These are phyloP conservation scores for Sclerotinia sclerotiorum DNA, from an alignment of 2,329 filamentous ascomycete genomes.

Conservation along the genomic window DNA sequence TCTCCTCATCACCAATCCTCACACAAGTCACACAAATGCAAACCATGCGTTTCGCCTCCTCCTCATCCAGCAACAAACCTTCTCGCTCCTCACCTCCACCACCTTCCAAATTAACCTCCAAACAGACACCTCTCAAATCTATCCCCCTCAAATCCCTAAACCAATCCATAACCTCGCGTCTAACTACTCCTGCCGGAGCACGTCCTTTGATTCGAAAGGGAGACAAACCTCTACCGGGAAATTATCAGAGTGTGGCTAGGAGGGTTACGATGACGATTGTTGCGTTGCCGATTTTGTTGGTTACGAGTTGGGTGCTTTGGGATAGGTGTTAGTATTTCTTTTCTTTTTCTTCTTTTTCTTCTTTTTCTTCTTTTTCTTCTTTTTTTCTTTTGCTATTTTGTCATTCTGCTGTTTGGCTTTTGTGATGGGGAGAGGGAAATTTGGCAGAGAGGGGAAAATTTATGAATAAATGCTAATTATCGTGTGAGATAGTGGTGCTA, in stretches of 20 bases:
- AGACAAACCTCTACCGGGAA: slow-evolving; percentile 30
- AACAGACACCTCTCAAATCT: slow-evolving; percentile 19
- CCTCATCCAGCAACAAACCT: background rate
- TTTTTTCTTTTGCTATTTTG: background rate
- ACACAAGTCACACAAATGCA: background rate
- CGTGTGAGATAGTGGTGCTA: slow-evolving; percentile 13
- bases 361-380: background rate
- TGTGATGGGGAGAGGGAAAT: background rate
- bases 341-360: background rate
- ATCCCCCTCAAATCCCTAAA: slow-evolving; percentile 37
- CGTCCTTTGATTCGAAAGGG: slow-evolving; percentile 25
- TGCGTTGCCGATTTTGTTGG: slow-evolving; percentile 39
- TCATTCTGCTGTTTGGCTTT: background rate
- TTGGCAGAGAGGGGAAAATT: background rate
- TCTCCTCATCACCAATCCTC: background rate
- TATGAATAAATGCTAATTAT: slow-evolving; percentile 9
- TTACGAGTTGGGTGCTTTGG: slow-evolving; percentile 41
- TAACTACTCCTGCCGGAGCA: slow-evolving; percentile 36
- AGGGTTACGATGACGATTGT: slow-evolving; percentile 39
- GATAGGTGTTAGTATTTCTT: slow-evolving; percentile 35
- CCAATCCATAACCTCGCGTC: slow-evolving; percentile 36
- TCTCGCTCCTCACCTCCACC: background rate
- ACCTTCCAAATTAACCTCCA: background rate
- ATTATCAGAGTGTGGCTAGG: slow-evolving; percentile 37
- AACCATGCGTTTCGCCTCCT: background rate